Percentiles rank a stretch among this genome's conserved stretches.
Conservation (phyloP, 2,329 filamentous ascomycete species). For the Colletotrichum endophyticum region DNA sequence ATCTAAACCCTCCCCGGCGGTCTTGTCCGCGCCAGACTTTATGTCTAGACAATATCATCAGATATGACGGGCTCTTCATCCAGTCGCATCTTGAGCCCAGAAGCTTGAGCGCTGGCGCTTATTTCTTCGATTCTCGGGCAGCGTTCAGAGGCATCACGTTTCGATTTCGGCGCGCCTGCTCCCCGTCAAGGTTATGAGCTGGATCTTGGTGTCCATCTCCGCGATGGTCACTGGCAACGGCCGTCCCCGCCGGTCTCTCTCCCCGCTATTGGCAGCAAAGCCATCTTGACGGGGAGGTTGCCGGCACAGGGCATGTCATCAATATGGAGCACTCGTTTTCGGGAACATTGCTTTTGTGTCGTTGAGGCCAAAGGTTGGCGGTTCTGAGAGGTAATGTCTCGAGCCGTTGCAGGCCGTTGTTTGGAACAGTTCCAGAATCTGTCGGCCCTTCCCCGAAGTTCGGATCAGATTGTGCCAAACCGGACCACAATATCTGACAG, state of each 20-base stretch:
- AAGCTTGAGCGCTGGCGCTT: neutral
- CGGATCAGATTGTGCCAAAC: neutral
- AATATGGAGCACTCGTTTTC: neutral
- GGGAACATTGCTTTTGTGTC: neutral
- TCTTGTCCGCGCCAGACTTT: neutral
- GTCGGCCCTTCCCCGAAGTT: neutral
- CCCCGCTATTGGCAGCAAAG: neutral
- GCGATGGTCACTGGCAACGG: neutral
- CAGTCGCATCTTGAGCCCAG: neutral
- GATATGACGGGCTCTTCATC: neutral
- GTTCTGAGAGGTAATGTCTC: neutral
- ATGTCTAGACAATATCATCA: neutral
- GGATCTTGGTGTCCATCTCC: neutral
- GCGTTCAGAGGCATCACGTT: neutral
- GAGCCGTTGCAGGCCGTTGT: neutral
- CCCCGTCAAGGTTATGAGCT: neutral
- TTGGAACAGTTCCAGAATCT: neutral
- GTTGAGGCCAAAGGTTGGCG: neutral
- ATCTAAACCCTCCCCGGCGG: neutral
- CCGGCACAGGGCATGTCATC: neutral
- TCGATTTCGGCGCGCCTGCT: neutral
- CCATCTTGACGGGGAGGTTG: neutral
- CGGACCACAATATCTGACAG: neutral
- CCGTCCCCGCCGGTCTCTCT: neutral
- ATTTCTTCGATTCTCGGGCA: neutral